These are phyloP conservation scores for Diutina pseudorugosa DNA, from an alignment of 1,139 yeast species.

Conservation along the genomic window DNA sequence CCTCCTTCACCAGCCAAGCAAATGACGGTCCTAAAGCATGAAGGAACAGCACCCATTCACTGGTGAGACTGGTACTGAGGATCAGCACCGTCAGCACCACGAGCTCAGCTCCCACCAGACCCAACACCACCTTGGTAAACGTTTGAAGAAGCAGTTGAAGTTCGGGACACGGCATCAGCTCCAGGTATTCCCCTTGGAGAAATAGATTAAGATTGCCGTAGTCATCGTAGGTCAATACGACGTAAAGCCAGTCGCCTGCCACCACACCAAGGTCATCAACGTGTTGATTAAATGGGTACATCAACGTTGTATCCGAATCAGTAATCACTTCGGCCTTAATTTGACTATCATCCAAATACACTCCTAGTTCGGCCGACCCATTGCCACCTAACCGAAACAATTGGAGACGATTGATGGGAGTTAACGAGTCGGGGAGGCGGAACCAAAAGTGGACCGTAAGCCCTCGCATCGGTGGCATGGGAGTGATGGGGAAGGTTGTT, in stretches of 20 bases:
- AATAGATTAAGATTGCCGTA: slow-evolving; percentile 25
- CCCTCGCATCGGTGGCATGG: background rate
- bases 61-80: slow-evolving; percentile 16
- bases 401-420: background rate
- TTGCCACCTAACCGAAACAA: background rate
- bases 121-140: slow-evolving; percentile 24
- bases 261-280: background rate
- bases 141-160: slow-evolving; percentile 15
- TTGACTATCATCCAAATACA: background rate
- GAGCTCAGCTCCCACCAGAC: slow-evolving; percentile 15
- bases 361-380: background rate
- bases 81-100: slow-evolving; percentile 22
- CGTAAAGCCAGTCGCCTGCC: slow-evolving; percentile 15
- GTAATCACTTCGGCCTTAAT: background rate
- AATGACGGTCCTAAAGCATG: slow-evolving; percentile 27
- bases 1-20: slow-evolving; percentile 27
- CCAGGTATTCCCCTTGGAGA: slow-evolving; percentile 32
- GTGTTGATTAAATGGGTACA: slow-evolving; percentile 1
- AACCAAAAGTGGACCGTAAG: background rate
- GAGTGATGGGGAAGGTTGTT: background rate
- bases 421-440: background rate
- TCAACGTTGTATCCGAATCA: background rate
- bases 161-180: slow-evolving; percentile 32
- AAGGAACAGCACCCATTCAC: slow-evolving; percentile 28
- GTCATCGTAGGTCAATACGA: slow-evolving; percentile 26